These are phyloP conservation scores for Madurella fahalii DNA, from an alignment of 2,329 filamentous ascomycete species.

Conservation along the genomic window DNA sequence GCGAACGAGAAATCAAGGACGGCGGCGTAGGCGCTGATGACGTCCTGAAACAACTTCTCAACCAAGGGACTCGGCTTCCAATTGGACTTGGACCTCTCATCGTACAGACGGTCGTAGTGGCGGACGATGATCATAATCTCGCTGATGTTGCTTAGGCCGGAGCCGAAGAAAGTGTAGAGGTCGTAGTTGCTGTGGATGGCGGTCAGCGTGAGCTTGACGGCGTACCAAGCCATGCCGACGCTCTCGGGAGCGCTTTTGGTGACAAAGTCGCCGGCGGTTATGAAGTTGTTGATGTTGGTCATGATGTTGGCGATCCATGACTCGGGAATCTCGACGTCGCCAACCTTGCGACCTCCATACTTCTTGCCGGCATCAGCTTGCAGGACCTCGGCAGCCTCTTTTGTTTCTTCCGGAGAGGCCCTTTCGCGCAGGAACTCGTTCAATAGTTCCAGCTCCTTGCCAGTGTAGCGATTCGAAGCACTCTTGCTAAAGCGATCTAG, in stretches of 20 bases:
- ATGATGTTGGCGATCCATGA: constrained; percentile 23
- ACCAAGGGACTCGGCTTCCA: constrained; percentile 22
- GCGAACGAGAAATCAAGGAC: constrained; percentile 23
- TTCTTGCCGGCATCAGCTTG: constrained; percentile 20
- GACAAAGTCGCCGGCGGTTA: constrained; percentile 19
- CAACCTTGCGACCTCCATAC: constrained; percentile 18
- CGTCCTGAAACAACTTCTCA: constrained; percentile 25
- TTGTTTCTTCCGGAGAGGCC: constrained; percentile 19
- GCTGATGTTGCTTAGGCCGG: constrained; percentile 23
- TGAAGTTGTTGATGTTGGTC: constrained; percentile 24
- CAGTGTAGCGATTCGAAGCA: constrained; percentile 4
- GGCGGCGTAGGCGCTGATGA: constrained; percentile 19
- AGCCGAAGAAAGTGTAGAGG: constrained; percentile 24
- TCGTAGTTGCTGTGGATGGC: constrained; percentile 27
- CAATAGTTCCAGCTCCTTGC: constrained; percentile 18
- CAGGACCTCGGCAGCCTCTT: constrained; percentile 16
- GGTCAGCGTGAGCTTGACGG: constrained; percentile 22
- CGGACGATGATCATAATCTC: constrained; percentile 26
- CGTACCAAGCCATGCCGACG: constrained; percentile 25
- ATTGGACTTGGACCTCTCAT: constrained; percentile 17
- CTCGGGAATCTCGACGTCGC: constrained; percentile 21
- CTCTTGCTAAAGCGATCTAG: constrained; percentile 18
- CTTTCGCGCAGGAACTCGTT: constrained; percentile 18
- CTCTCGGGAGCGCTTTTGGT: constrained; percentile 22
- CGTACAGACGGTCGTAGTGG: constrained; percentile 24